Conservation (phyloP, 1,284 basidiomycete genomes). For the Trichosporon sp. region DNA sequence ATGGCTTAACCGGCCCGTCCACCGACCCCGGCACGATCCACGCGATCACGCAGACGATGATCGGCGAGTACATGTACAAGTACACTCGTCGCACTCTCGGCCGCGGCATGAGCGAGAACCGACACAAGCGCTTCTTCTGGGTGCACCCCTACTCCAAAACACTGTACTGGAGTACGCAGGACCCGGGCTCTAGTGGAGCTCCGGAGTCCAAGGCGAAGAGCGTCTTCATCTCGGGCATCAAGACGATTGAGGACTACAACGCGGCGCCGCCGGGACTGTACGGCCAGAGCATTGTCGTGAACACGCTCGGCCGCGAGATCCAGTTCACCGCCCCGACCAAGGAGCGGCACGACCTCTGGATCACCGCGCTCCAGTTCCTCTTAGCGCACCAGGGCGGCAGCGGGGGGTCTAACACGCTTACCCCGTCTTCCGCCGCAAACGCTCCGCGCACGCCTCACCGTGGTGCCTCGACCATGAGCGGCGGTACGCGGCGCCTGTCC, state of each 20-base stretch:
- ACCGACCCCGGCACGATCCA: conserved; percentile 89
- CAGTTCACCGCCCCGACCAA: conserved; percentile 93
- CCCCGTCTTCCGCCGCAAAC: conserved; percentile 20
- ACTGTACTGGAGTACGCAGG: conserved; percentile 93
- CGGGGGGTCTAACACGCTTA: conserved; percentile 3
- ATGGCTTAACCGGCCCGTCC: conserved; percentile 48
- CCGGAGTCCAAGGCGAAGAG: conserved; percentile 94
- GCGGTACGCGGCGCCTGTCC: conserved; percentile 32
- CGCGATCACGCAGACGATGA: conserved; percentile 99
- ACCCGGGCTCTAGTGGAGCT: conserved; percentile 83
- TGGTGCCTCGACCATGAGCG: not conserved
- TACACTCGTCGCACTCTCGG: conserved; percentile 91
- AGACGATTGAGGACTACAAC: conserved; percentile 87
- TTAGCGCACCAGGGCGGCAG: conserved; percentile 45
- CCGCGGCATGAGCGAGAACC: conserved; percentile 83
- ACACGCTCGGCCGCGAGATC: conserved; percentile 92
- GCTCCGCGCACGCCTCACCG: conserved; percentile 1
- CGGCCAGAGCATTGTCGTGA: conserved; percentile 88
- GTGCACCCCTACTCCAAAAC: conserved; percentile 98
- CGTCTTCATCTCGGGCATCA: conserved; percentile 93
- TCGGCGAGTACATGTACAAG: conserved; percentile 97
- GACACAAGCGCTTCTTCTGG: conserved; percentile 98
- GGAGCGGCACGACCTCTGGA: conserved; percentile 96
- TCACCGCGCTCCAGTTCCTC: conserved; percentile 61
- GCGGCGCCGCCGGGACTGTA: conserved; percentile 89